A percentile compares a stretch with the other conserved stretches of the same genome.
Conservation (phyloP, 257 asterid genomes). For the Salvia hispanica region DNA sequence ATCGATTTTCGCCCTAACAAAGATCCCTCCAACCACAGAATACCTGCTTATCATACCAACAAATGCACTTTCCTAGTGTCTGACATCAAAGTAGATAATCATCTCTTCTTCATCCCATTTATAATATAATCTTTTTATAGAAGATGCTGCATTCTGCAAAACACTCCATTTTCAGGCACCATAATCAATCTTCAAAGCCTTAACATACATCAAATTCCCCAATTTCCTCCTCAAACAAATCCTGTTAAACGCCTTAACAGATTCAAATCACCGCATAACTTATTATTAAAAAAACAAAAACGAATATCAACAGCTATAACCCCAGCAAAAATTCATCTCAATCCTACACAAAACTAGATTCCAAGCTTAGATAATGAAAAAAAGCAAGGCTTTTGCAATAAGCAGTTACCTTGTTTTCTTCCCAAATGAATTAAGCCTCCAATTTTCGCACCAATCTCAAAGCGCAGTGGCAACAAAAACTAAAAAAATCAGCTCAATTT, state of each 20-base stretch:
- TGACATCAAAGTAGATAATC: slow-evolving; percentile 11
- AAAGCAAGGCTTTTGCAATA: slow-evolving; percentile 5
- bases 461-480: not conserved
- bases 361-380: slow-evolving; percentile 31
- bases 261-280: slow-evolving; percentile 21
- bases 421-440: slow-evolving; percentile 41
- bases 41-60: slow-evolving; percentile 27
- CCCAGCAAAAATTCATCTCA: slow-evolving; percentile 23
- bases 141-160: slow-evolving; percentile 11
- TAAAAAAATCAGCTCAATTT: slow-evolving; percentile 18
- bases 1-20: not conserved
- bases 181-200: slow-evolving; percentile 24
- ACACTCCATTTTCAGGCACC: slow-evolving; percentile 16
- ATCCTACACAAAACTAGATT: slow-evolving; percentile 46
- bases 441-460: slow-evolving; percentile 39
- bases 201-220: slow-evolving; percentile 22
- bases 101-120: slow-evolving; percentile 6
- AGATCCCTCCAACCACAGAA: slow-evolving; percentile 28
- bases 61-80: slow-evolving; percentile 23
- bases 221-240: slow-evolving; percentile 28
- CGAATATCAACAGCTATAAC: not conserved
- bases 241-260: slow-evolving; percentile 33
- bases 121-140: slow-evolving; percentile 23
- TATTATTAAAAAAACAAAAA: slow-evolving; percentile 2
- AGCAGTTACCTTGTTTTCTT: slow-evolving; percentile 40